Conservation (phyloP, 2,329 filamentous ascomycete genomes). For the Trichophyton schoenleinii region DNA sequence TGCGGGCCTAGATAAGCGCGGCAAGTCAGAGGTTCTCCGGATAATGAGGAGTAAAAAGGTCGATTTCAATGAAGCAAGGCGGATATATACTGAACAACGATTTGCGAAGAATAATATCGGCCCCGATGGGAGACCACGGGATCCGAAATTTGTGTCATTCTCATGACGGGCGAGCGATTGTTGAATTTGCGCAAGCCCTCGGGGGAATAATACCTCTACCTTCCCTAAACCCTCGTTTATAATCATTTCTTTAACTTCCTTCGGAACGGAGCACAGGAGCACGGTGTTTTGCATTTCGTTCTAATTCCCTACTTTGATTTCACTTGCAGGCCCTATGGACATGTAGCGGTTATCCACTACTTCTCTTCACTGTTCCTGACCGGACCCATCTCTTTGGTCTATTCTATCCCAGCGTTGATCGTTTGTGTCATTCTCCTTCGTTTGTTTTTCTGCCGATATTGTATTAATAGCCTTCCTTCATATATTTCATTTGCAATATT, state of each 20-base stretch:
- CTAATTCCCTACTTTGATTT: not conserved
- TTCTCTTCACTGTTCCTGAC: not conserved
- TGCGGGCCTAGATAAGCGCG: constrained; percentile 64
- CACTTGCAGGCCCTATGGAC: not conserved
- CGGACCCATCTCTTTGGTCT: not conserved
- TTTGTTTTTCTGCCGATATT: no score
- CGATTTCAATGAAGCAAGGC: constrained; percentile 79
- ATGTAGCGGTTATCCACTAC: not conserved
- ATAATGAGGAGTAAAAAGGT: constrained; percentile 83
- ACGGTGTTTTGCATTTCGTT: not conserved
- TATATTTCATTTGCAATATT: not conserved
- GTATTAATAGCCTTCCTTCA: not conserved
- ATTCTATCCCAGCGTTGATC: not conserved
- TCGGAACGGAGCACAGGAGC: not conserved
- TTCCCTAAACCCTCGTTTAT: not conserved
- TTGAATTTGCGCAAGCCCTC: not conserved
- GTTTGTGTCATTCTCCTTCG: not conserved
- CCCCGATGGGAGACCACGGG: constrained; percentile 70
- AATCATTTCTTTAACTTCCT: not conserved
- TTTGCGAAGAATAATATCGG: constrained; percentile 84
- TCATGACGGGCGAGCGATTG: constrained; percentile 36
- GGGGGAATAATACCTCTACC: no score
- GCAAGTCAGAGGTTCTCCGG: constrained; percentile 68
- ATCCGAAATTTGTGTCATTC: constrained; percentile 95
- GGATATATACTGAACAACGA: constrained; percentile 70